Conservation (phyloP, 2,329 filamentous ascomycete genomes). For the Cercospora zeae-maydis region DNA sequence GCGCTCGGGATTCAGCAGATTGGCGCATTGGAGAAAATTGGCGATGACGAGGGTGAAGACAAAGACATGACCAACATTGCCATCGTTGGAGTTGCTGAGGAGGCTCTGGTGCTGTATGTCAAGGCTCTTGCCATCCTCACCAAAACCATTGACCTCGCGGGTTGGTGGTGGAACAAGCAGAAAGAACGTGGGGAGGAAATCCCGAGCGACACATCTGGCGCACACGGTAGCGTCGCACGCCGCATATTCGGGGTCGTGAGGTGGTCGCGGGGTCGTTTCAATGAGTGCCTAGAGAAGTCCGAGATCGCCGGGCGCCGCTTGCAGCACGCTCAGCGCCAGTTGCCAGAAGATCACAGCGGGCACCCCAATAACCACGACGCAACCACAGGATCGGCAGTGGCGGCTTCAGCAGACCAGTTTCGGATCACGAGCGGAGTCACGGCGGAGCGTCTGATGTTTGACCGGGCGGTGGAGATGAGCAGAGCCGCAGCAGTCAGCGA, state of each 20-base stretch:
- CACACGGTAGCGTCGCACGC: constrained; percentile 25
- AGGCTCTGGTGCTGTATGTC: constrained; percentile 92
- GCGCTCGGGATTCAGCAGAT: constrained; percentile 60
- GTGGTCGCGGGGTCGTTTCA: constrained; percentile 91
- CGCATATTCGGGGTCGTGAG: constrained; percentile 92
- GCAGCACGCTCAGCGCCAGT: constrained; percentile 75
- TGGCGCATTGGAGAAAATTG: constrained; percentile 51
- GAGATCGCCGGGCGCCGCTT: constrained; percentile 89
- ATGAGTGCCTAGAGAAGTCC: constrained; percentile 94
- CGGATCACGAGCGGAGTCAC: constrained; percentile 83
- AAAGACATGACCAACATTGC: constrained; percentile 81
- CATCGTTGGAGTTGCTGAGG: constrained; percentile 81
- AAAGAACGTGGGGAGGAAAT: constrained; percentile 53
- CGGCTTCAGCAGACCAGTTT: constrained; percentile 72
- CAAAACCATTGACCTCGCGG: constrained; percentile 93
- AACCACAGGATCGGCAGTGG: constrained; percentile 51
- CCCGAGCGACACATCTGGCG: constrained; percentile 37
- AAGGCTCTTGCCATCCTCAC: constrained; percentile 87
- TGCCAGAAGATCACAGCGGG: constrained; percentile 80
- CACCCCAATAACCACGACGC: constrained; percentile 74
- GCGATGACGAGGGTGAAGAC: constrained; percentile 59
- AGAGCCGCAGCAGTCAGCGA: constrained; percentile 91
- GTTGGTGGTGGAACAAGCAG: constrained; percentile 70
- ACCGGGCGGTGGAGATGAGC: constrained; percentile 95
- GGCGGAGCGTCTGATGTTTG: constrained; percentile 96